phyloP scores from a whole-genome alignment of 2,329 filamentous ascomycete species.

The Botryotinia convoluta region DNA sequence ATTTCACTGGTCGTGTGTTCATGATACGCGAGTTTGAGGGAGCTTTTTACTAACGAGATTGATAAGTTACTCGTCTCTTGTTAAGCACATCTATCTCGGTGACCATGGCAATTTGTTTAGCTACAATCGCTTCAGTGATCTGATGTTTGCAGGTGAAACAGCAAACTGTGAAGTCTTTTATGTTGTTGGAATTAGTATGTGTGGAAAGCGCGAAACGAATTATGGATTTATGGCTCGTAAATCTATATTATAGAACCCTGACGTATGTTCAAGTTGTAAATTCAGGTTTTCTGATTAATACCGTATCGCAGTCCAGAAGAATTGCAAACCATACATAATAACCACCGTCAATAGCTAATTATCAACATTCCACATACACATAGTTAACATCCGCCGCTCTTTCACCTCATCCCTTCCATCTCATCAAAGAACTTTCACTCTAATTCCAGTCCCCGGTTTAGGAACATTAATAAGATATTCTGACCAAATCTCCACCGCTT shows the following conservation, averaged over 20 bases:
- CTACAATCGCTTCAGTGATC: neutral
- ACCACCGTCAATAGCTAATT: neutral
- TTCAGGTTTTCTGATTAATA: neutral
- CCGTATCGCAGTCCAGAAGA: neutral
- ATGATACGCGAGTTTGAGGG: too few species aligned
- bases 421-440: conserved; percentile 14
- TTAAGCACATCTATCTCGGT: too few species aligned
- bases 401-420: neutral
- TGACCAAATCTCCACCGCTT: conserved; percentile 12
- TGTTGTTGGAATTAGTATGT: neutral
- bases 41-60: too few species aligned
- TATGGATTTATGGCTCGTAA: neutral
- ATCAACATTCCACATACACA: neutral
- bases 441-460: conserved; percentile 9
- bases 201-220: neutral
- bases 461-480: neutral
- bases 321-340: too few species aligned
- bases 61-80: too few species aligned
- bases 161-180: neutral
- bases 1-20: neutral
- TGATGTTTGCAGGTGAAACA: neutral
- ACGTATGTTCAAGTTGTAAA: neutral
- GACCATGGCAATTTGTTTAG: neutral
- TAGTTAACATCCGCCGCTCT: neutral
- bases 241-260: neutral